Base-by-base conservation (phyloP, 2,329 filamentous ascomycete species). In the Coniochaeta ligniaria region DNA sequence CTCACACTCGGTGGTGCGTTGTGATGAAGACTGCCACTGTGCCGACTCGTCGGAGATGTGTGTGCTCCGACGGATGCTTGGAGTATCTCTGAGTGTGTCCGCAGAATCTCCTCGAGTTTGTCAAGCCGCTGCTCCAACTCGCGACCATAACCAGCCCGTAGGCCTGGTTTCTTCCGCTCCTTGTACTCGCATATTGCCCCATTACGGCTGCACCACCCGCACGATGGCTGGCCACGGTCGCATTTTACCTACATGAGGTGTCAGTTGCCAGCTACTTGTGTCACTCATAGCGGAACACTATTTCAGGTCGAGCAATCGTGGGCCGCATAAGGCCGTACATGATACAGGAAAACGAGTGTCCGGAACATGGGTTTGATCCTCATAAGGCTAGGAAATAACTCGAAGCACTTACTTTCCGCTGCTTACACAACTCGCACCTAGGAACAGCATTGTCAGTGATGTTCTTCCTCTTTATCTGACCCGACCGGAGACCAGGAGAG, bases 361-460 rank as follows among this genome's bases (percentile, higher is more conserved):
- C 20, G 14, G 14, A 16, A 52, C 20, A 17, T 24, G 20, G n/a
- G 22, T 47, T 24, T 11, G 6, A 24, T 47, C 43, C 24, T 47
- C 22, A 47, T 5, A 17, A 47, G 43, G 43, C 20, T 3, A 11
- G 16, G n/a, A 22, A 12, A 16, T 24, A 56, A 33, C 14, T 56
- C n/a, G 54, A 36, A 62, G 41, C 43, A 68, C 72, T 60, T 75
- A 91, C 89, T 80, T 93, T 94, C 76, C 90, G 80, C 73, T 90
- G 86, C 74, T 93, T 92, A 78, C 90, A 92, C 58, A 90, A 80
- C 75, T 93, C 90, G 70, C 90, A 88, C 69, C 86, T 88, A 73
- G 70, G 68, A 55, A 72, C 65, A 12, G 61, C 36, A 59, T 64
- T 63, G 68, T 80, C 68, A 65, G 70, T 66, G 58, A 60, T 59